These are phyloP conservation scores for Amanita pseudoporphyria DNA, from an alignment of 768 basidiomycete species.

Conservation along the genomic window DNA sequence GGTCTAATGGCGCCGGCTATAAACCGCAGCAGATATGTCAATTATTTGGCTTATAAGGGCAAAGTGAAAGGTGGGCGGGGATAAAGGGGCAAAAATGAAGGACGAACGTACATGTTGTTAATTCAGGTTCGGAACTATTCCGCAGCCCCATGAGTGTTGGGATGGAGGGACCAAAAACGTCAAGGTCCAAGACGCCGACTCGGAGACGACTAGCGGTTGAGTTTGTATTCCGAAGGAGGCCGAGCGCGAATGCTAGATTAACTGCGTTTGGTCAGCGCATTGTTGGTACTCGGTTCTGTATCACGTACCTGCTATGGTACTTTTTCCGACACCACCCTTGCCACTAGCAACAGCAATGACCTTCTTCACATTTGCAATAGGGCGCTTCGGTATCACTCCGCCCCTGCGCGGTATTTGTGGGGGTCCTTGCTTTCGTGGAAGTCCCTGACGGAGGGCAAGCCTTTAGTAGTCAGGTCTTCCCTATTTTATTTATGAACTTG, in stretches of 20 bases:
- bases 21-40: background rate
- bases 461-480: background rate
- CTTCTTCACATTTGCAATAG: slow-evolving; percentile 66
- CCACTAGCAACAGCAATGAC: slow-evolving; percentile 84
- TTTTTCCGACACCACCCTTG: slow-evolving; percentile 95
- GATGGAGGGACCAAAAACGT: slow-evolving; percentile 92
- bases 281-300: background rate
- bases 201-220: slow-evolving; percentile 34
- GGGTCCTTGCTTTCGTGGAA: slow-evolving; percentile 7
- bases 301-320: slow-evolving; percentile 74
- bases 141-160: slow-evolving; percentile 91
- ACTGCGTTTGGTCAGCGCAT: slow-evolving; percentile 29
- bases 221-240: slow-evolving; percentile 26
- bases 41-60: background rate
- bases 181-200: slow-evolving; percentile 87
- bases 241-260: slow-evolving; percentile 74
- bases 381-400: slow-evolving; percentile 42
- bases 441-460: background rate
- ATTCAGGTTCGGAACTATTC: slow-evolving; percentile 61
- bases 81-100: background rate
- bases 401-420: slow-evolving; percentile 53
- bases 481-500: background rate
- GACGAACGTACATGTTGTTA: slow-evolving; percentile 51
- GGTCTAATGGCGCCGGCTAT: slow-evolving; percentile 74
- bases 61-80: background rate